Evolutionary conservation across 2,329 filamentous ascomycete species (phyloP).

Genomic region (Dryadomyces quercus-mongolicae): DNA sequence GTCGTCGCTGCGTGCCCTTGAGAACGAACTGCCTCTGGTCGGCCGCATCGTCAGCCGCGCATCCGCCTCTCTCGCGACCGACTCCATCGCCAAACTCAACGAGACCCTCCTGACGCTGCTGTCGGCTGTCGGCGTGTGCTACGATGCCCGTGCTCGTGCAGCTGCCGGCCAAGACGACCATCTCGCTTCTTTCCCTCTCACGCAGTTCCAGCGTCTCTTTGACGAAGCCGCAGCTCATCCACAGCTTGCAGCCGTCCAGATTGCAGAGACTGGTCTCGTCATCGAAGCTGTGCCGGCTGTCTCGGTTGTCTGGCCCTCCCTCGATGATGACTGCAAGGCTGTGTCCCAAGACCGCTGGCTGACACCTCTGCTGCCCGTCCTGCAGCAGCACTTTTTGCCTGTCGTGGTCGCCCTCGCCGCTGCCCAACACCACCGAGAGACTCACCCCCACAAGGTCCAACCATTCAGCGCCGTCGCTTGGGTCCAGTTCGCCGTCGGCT

Average conservation of each 20-base stretch:
- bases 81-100: constrained; percentile 38
- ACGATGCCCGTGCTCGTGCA: constrained; percentile 9
- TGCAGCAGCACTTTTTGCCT: constrained; percentile 31
- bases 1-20: constrained; percentile 48
- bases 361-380: constrained; percentile 20
- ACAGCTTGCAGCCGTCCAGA: not conserved
- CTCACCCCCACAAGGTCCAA: constrained; percentile 10
- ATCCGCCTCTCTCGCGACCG: constrained; percentile 33
- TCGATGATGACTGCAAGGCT: not conserved
- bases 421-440: constrained; percentile 15
- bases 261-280: constrained; percentile 3
- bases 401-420: constrained; percentile 31
- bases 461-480: constrained; percentile 49
- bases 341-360: not conserved
- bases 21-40: constrained; percentile 51
- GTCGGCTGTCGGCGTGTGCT: constrained; percentile 26
- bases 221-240: constrained; percentile 8
- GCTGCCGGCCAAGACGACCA: too few species aligned
- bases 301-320: constrained; percentile 4
- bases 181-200: not conserved
- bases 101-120: constrained; percentile 34
- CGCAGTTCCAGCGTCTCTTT: constrained; percentile 15
- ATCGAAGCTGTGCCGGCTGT: not conserved
- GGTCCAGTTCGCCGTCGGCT: constrained; percentile 62
- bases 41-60: constrained; percentile 41